phyloP scores from a whole-genome alignment of 169 alveolate species.

The Blepharisma undulans region DNA sequence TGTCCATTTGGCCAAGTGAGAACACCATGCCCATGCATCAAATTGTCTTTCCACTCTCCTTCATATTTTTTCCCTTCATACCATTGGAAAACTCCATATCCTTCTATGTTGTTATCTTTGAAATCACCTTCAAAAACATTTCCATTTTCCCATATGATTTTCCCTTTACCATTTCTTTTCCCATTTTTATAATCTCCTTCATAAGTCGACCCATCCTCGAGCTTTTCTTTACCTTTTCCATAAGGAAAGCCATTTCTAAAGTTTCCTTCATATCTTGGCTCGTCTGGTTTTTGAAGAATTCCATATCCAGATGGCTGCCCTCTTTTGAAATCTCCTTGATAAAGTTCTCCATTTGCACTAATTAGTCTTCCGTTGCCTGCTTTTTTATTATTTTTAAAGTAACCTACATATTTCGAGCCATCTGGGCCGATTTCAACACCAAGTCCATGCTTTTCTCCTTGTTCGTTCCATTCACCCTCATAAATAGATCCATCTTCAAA shows the following conservation, averaged over 20 bases:
- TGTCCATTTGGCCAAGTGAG: slow-evolving; percentile 46
- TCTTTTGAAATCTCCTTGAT: background rate
- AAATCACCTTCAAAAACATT: slow-evolving; percentile 13
- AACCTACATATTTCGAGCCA: slow-evolving; percentile 39
- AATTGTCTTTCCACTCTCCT: slow-evolving; percentile 53
- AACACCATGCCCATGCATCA: slow-evolving; percentile 53
- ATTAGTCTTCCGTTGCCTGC: background rate
- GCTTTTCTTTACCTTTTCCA: background rate
- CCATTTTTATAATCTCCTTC: slow-evolving; percentile 4
- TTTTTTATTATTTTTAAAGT: slow-evolving; percentile 58
- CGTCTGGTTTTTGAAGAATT: slow-evolving; percentile 17
- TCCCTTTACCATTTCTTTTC: slow-evolving; percentile 23
- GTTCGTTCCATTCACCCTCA: slow-evolving; percentile 1
- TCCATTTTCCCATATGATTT: background rate
- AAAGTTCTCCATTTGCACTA: slow-evolving; percentile 6
- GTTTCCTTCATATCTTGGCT: background rate
- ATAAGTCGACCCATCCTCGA: background rate
- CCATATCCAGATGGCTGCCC: slow-evolving; percentile 17
- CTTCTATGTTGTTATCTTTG: slow-evolving; percentile 21
- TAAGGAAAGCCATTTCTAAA: background rate
- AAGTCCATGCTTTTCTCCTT: background rate
- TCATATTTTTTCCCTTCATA: slow-evolving; percentile 52
- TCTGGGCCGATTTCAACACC: background rate
- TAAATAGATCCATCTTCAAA: slow-evolving; percentile 23
- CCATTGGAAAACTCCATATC: slow-evolving; percentile 20